Percentiles rank a stretch among this genome's conserved stretches.
Conservation (phyloP, 2,329 filamentous ascomycete species). For the Cercospora brassicicola region DNA sequence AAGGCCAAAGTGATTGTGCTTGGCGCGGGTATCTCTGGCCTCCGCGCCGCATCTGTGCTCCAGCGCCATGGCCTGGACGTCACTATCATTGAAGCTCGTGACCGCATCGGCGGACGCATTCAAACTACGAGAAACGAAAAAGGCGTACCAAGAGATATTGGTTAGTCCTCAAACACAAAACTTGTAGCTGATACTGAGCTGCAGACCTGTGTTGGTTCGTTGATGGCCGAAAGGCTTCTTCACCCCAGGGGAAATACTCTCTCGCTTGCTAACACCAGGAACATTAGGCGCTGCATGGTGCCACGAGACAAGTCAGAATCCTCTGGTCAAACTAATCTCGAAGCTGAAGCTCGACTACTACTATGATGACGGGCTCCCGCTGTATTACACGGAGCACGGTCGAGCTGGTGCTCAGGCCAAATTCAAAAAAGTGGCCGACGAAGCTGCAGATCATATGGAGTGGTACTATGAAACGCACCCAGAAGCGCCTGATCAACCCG, state of each 20-base stretch:
- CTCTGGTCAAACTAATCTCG: constrained; percentile 46
- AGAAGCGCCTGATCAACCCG: constrained; percentile 44
- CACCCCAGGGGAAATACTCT: constrained; percentile 29
- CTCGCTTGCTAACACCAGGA: constrained; percentile 22
- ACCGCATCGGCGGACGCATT: constrained; percentile 44
- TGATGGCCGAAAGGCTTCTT: constrained; percentile 30
- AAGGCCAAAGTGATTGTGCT: constrained; percentile 38
- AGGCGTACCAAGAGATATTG: constrained; percentile 30
- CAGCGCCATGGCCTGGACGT: constrained; percentile 40
- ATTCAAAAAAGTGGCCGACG: constrained; percentile 49
- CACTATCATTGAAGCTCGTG: constrained; percentile 39
- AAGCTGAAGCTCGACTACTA: constrained; percentile 48
- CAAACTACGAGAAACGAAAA: constrained; percentile 43
- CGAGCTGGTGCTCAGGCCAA: constrained; percentile 49
- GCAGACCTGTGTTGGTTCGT: constrained; percentile 34
- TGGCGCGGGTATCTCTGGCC: constrained; percentile 42
- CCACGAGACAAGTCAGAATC: constrained; percentile 50
- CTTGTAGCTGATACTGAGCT: constrained; percentile 35
- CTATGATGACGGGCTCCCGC: constrained; percentile 47
- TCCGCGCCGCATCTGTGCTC: constrained; percentile 41
- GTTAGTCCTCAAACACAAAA: constrained; percentile 30
- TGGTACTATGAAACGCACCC: constrained; percentile 46
- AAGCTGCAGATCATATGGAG: constrained; percentile 47
- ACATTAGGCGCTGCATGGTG: constrained; percentile 47
- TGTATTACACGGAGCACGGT: constrained; percentile 47